Conservation (phyloP, 2,329 filamentous ascomycete species). For the Davidsoniella virescens region DNA sequence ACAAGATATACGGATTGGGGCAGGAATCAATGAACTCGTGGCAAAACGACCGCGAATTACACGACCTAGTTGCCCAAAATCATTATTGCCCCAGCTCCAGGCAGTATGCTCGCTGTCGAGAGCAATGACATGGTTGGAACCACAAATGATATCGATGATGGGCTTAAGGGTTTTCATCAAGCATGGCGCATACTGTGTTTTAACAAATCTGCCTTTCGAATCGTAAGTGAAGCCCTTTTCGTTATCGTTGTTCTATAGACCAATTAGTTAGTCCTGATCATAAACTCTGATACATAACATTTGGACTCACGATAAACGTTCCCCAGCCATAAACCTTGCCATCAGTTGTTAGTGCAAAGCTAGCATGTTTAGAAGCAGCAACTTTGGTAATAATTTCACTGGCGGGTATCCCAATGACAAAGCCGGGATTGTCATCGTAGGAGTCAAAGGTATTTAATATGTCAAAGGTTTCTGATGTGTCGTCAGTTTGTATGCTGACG, state of each 20-base stretch:
- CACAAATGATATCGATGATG: conserved; percentile 41
- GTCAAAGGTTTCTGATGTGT: neutral
- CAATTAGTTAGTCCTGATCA: conserved; percentile 8
- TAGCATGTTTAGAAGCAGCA: conserved; percentile 50
- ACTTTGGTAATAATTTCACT: conserved; percentile 40
- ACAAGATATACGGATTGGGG: conserved; percentile 29
- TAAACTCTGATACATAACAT: conserved; percentile 23
- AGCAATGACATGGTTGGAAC: conserved; percentile 50
- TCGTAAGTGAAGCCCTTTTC: conserved; percentile 36
- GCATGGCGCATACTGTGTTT: conserved; percentile 29
- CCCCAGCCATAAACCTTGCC: conserved; percentile 64
- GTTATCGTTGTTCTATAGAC: conserved; percentile 17
- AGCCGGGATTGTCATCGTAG: conserved; percentile 17
- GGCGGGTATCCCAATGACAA: conserved; percentile 27
- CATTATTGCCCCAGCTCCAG: conserved; percentile 44
- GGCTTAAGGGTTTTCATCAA: conserved; percentile 40
- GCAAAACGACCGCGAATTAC: conserved; percentile 31
- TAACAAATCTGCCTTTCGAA: conserved; percentile 22
- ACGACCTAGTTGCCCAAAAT: conserved; percentile 39
- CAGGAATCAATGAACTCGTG: conserved; percentile 31
- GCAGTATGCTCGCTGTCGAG: conserved; percentile 40
- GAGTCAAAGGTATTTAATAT: neutral
- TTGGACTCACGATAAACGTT: conserved; percentile 37
- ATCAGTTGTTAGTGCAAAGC: conserved; percentile 52
- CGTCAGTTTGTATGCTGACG: neutral